Evolutionary conservation across 257 asterid genomes (phyloP).

Genomic region (Mentha longifolia): DNA sequence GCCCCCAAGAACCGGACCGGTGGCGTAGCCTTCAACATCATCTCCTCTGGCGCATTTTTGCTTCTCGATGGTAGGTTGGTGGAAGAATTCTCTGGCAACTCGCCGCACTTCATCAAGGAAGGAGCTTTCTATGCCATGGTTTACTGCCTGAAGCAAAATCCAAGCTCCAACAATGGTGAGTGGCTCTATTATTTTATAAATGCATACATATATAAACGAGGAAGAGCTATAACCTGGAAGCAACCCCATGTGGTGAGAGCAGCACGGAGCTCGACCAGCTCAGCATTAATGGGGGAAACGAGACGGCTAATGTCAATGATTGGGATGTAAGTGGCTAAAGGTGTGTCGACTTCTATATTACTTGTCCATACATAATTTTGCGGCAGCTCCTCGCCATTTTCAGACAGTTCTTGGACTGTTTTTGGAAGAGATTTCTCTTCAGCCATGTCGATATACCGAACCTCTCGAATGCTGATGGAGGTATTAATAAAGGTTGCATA

Average conservation of each 20-base stretch:
- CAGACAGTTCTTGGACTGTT: constrained; percentile 50
- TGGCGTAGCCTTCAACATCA: too few species aligned
- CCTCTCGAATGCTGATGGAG: too few species aligned
- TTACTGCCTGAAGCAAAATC: constrained; percentile 47
- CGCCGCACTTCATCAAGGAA: constrained; percentile 37
- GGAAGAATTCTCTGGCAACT: too few species aligned
- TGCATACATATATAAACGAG: background rate
- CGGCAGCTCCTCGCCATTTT: constrained; percentile 37
- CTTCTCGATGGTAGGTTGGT: too few species aligned
- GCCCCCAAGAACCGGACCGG: too few species aligned
- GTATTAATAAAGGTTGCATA: background rate
- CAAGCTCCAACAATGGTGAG: too few species aligned
- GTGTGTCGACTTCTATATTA: too few species aligned
- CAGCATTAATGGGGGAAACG: too few species aligned
- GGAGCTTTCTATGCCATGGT: constrained; percentile 56
- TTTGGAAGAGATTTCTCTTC: constrained; percentile 15
- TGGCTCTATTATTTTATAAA: background rate
- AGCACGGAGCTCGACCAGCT: constrained; percentile 50
- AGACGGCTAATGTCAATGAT: too few species aligned
- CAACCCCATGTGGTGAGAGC: constrained; percentile 62
- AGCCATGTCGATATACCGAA: constrained; percentile 28
- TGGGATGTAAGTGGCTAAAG: too few species aligned
- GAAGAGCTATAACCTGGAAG: constrained; percentile 1
- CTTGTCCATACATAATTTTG: too few species aligned
- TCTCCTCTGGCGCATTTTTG: too few species aligned